A percentile compares a stretch with the other conserved stretches of the same genome.
Conservation (phyloP, 2,329 filamentous ascomycete species). For the Macroventuria anomochaeta region DNA sequence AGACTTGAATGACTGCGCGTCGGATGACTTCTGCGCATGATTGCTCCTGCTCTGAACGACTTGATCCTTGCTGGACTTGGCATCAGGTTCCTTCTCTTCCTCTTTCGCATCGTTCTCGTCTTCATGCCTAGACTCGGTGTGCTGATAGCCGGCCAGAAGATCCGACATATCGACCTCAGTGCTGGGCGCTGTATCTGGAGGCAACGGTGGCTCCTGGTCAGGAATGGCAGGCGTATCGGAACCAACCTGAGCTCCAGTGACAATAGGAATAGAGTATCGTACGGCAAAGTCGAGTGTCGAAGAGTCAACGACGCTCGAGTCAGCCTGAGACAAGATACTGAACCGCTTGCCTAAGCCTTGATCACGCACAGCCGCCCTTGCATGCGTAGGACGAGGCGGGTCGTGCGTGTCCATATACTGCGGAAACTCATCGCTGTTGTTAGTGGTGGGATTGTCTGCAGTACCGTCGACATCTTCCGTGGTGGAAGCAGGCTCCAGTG, state of each 20-base stretch:
- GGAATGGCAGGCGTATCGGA: conserved; percentile 12
- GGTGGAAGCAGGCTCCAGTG: conserved; percentile 37
- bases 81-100: conserved; percentile 10
- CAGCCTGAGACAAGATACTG: conserved; percentile 37
- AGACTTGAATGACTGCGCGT: conserved; percentile 45
- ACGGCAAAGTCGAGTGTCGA: conserved; percentile 43
- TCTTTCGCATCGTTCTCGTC: conserved; percentile 23
- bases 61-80: background rate
- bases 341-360: conserved; percentile 19
- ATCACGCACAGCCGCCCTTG: background rate
- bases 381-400: background rate
- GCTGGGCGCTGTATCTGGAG: conserved; percentile 21
- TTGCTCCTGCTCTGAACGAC: conserved; percentile 23
- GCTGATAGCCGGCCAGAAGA: conserved; percentile 41
- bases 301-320: conserved; percentile 37
- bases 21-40: conserved; percentile 39
- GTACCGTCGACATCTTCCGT: conserved; percentile 29
- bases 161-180: conserved; percentile 45
- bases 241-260: conserved; percentile 18
- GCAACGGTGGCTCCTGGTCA: conserved; percentile 9
- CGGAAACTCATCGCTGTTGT: background rate
- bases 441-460: conserved; percentile 1
- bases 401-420: background rate
- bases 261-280: conserved; percentile 39
- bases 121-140: conserved; percentile 34